Base-by-base conservation (phyloP, 352 stramenopile genomes). In the Pythium coloratum region DNA sequence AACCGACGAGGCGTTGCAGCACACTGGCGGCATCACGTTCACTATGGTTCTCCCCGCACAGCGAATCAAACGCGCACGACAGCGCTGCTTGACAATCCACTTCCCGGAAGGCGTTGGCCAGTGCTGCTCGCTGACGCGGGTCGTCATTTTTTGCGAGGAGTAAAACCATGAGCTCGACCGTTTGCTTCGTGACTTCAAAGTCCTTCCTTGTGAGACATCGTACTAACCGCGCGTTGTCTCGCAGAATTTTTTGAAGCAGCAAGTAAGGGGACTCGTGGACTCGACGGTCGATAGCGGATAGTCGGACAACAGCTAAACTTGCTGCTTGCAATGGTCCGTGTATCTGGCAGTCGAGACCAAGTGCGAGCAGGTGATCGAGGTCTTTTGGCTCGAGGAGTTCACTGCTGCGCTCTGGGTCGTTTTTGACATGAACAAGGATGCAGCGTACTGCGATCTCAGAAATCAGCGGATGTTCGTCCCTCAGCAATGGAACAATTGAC, bases 141-240 rank as follows among this genome's bases (percentile, higher is more conserved):
- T 64, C 46, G 6, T 70, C 64, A 34, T 53, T 53, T 32, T 65
- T 65, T 2, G 57, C 59, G 13, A 70, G 12, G 33, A 65, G 9
- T 13, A 40, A n/a, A 16, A 38, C 47, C 16, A 61, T 36, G 5
- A 70, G 36, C 40, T 70, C 64, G 7, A 70, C 42, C 3, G 55
- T 59, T 51, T 65, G 64, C 24, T 70, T 70, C 6, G 30, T 61
- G 14, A 70, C 56, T 28, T 60, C 38, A 28, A 70, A 61, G 42
- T 61, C 30, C 6, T n/a, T 24, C 20, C 56, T 46, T 54, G 36
- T 47, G n/a, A 70, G 57, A 14, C 56, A 64, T 12, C n/a, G 18
- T 26, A 70, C 34, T 3, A 70, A n/a, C 24, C n/a, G 20, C 13
- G 50, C 9, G 13, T 62, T 62, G 6, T 44, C 28, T 32, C 36